These are phyloP conservation scores for Amauroascus niger DNA, from an alignment of 2,329 filamentous ascomycete species.

Conservation along the genomic window DNA sequence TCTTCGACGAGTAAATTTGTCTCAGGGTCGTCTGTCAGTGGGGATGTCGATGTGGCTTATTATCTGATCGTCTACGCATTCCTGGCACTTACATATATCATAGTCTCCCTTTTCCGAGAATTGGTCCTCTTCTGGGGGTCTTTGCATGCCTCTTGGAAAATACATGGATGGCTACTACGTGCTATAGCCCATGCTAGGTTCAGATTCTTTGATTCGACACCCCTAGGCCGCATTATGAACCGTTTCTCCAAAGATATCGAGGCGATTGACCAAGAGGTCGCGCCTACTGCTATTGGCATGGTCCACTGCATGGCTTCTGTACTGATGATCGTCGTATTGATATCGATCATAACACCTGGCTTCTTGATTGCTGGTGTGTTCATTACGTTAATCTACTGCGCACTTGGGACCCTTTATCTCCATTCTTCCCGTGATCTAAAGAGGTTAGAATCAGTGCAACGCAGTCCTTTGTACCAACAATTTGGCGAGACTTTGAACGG, in stretches of 20 bases:
- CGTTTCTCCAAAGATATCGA: constrained; percentile 97
- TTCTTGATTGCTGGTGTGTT: constrained; percentile 81
- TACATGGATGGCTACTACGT: constrained; percentile 69
- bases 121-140: constrained; percentile 88
- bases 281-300: constrained; percentile 73
- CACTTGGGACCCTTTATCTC: constrained; percentile 80
- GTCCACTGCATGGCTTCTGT: constrained; percentile 59
- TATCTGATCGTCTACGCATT: constrained; percentile 75
- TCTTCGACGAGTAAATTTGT: constrained; percentile 24
- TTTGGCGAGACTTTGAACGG: constrained; percentile 93
- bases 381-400: constrained; percentile 72
- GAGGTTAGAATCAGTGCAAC: constrained; percentile 83
- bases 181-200: constrained; percentile 83
- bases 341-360: constrained; percentile 77
- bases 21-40: constrained; percentile 17
- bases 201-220: constrained; percentile 95
- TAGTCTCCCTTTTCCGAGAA: constrained; percentile 74
- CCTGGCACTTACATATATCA: constrained; percentile 66
- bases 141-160: constrained; percentile 70
- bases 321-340: constrained; percentile 75
- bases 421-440: constrained; percentile 91
- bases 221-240: constrained; percentile 93
- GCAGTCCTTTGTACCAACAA: constrained; percentile 93
- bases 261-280: constrained; percentile 88
- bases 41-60: constrained; percentile 66